Conservation (phyloP, 176 grass and related monocot genomes). For the Lolium rigidum region DNA sequence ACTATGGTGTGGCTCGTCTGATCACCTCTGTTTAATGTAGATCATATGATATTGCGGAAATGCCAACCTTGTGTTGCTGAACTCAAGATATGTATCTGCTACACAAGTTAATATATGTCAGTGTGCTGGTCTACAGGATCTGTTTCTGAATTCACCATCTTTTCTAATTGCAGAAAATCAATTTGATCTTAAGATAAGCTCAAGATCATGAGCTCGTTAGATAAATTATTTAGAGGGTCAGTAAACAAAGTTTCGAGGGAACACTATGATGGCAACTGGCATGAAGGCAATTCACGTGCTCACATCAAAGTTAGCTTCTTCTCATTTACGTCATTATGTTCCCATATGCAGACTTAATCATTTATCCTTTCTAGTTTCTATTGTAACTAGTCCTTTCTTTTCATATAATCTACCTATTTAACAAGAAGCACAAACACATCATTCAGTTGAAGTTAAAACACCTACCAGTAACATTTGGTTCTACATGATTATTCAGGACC, state of each 20-base stretch:
- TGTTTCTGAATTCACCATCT: constrained; percentile 8
- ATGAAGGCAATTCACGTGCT: constrained; percentile 47
- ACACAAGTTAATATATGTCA: background rate
- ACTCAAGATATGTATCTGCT: background rate
- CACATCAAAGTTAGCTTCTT: constrained; percentile 44
- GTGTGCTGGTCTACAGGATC: background rate
- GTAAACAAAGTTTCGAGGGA: constrained; percentile 78
- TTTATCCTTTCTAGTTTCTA: constrained; percentile 13
- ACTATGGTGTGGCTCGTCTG: background rate
- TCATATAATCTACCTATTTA: background rate
- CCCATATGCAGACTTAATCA: background rate
- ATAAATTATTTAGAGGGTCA: constrained; percentile 73
- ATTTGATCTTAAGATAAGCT: constrained; percentile 30
- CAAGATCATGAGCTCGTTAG: constrained; percentile 73
- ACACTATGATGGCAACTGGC: constrained; percentile 62
- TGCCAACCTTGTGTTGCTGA: background rate
- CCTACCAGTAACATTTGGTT: background rate
- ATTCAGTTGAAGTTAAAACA: background rate
- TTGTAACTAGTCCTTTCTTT: constrained; percentile 1
- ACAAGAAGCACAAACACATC: background rate
- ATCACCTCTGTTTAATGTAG: background rate
- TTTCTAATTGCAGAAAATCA: constrained; percentile 25
- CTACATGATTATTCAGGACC: constrained; percentile 27
- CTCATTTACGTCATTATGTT: constrained; percentile 14
- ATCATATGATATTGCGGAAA: background rate